These are phyloP conservation scores for Entophlyctis luteolus DNA, from an alignment of 192 early-diverging fungal species.

Conservation along the genomic window DNA sequence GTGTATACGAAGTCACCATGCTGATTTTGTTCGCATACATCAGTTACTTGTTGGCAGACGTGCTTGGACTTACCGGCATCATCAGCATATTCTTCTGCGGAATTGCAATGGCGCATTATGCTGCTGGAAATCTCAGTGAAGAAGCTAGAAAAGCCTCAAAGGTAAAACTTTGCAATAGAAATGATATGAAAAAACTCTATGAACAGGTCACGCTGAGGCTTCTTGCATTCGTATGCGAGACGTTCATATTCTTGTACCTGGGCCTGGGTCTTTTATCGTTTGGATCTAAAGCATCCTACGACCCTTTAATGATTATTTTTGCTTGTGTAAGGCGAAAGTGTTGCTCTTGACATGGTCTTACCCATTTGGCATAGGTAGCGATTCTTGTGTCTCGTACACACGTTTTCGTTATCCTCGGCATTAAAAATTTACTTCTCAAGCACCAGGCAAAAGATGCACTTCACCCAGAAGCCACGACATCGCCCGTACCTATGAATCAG, in stretches of 20 bases:
- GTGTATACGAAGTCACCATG: conserved; percentile 59
- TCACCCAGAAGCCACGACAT: conserved; percentile 16
- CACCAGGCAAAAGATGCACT: no score
- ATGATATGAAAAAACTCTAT: background rate
- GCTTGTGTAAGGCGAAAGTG: conserved; percentile 37
- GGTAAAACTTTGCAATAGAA: conserved; percentile 26
- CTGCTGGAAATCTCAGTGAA: conserved; percentile 44
- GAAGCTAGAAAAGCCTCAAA: conserved; percentile 36
- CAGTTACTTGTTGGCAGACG: conserved; percentile 53
- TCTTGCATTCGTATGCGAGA: conserved; percentile 49
- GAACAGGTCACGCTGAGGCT: conserved; percentile 47
- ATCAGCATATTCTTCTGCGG: conserved; percentile 60
- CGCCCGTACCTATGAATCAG: conserved; percentile 45
- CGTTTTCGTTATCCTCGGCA: conserved; percentile 52
- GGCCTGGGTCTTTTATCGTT: conserved; percentile 59
- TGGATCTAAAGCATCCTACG: conserved; percentile 42
- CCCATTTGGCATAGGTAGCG: conserved; percentile 35
- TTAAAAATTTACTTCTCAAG: conserved; percentile 33
- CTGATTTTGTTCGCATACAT: conserved; percentile 53
- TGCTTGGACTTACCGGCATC: conserved; percentile 53
- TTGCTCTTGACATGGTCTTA: background rate
- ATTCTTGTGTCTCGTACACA: conserved; percentile 53
- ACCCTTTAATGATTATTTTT: conserved; percentile 43
- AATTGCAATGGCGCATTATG: conserved; percentile 59
- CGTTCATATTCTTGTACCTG: conserved; percentile 60